A percentile compares a stretch with the other conserved stretches of the same genome.
These are phyloP conservation scores for Torulaspora quercuum DNA, from an alignment of 805 yeast species.

Conservation along the genomic window DNA sequence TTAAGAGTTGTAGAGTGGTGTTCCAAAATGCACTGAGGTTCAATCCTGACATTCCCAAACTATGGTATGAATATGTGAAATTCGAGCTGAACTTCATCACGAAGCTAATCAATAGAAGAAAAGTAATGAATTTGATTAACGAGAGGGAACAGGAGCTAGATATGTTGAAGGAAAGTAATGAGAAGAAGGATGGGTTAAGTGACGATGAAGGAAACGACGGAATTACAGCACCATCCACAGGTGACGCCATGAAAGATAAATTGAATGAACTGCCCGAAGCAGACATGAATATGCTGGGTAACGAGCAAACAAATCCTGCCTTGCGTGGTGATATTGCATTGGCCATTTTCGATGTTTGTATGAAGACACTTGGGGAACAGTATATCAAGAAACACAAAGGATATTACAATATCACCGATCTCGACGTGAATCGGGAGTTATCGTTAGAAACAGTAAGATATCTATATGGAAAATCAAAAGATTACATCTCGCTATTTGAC, in stretches of 20 bases:
- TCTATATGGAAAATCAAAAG: conserved; percentile 42
- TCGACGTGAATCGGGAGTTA: conserved; percentile 36
- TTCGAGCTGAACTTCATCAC: conserved; percentile 85
- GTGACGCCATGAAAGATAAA: conserved; percentile 57
- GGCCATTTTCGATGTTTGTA: conserved; percentile 64
- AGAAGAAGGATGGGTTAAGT: conserved; percentile 31
- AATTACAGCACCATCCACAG: conserved; percentile 47
- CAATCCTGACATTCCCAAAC: conserved; percentile 63
- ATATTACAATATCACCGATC: conserved; percentile 31
- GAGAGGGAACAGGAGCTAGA: conserved; percentile 64
- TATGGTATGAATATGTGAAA: conserved; percentile 85
- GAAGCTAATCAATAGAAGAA: conserved; percentile 77
- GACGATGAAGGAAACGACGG: conserved; percentile 40
- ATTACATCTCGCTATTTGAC: conserved; percentile 59
- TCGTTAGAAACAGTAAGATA: conserved; percentile 28
- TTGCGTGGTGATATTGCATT: conserved; percentile 68
- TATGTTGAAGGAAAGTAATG: conserved; percentile 38
- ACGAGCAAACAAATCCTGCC: conserved; percentile 79
- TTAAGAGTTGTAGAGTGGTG: conserved; percentile 81
- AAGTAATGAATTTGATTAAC: conserved; percentile 71
- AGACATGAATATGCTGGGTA: conserved; percentile 79
- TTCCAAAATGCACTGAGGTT: conserved; percentile 83
- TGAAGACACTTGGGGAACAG: conserved; percentile 43
- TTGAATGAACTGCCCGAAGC: conserved; percentile 80
- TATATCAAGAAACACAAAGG: conserved; percentile 35